Percentiles rank a stretch among this genome's conserved stretches.
These are phyloP conservation scores for Ogataea pilisensis DNA, from an alignment of 805 yeast genomes.

Conservation along the genomic window DNA sequence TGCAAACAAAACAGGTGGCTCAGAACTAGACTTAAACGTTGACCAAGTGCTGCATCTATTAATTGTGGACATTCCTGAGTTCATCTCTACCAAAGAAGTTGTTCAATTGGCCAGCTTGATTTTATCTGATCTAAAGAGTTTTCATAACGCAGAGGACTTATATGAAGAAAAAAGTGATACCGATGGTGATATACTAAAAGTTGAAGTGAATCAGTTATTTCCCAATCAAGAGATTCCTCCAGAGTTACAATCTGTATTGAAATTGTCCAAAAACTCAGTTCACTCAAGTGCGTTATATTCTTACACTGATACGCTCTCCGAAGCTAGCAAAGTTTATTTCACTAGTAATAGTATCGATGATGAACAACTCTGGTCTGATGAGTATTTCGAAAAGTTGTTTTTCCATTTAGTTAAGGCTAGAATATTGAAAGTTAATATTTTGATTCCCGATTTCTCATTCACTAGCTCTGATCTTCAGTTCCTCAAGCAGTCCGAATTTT, in stretches of 20 bases:
- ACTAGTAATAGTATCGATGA: background rate
- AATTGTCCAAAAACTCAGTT: background rate
- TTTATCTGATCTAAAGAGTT: background rate
- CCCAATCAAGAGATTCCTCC: background rate
- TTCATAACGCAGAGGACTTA: background rate
- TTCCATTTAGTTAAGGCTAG: constrained; percentile 20
- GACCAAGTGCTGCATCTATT: constrained; percentile 4
- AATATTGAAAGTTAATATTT: constrained; percentile 15
- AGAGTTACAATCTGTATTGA: background rate
- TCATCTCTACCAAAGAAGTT: background rate
- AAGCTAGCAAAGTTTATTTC: background rate
- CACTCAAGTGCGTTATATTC: background rate
- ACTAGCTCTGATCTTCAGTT: background rate
- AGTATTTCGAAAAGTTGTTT: constrained; percentile 5
- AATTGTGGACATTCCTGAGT: constrained; percentile 6
- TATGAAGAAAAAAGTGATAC: background rate
- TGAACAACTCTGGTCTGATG: background rate
- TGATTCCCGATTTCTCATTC: constrained; percentile 10
- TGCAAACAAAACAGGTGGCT: background rate
- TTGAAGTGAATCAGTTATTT: background rate
- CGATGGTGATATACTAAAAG: background rate
- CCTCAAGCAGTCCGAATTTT: constrained; percentile 1
- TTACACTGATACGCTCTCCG: background rate
- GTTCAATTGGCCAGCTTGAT: background rate
- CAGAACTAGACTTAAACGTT: background rate